Evolutionary conservation across 2,329 filamentous ascomycete genomes (phyloP).

Genomic region (Penicillium italicum): DNA sequence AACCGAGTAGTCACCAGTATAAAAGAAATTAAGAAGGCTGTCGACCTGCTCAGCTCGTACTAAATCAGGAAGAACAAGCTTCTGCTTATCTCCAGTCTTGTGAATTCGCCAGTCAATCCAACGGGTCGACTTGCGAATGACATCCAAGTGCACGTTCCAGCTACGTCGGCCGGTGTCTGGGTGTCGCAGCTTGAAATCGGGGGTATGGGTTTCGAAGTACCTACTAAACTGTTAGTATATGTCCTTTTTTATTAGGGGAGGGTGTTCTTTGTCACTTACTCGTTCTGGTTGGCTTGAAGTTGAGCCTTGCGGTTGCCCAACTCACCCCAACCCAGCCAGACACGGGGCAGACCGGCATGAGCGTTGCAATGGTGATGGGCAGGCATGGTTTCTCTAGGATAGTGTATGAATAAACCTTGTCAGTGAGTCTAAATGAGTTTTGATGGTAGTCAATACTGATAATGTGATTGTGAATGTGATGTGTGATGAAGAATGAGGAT

Average conservation of each 20-base stretch:
- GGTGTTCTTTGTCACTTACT: neutral
- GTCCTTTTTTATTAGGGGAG: neutral
- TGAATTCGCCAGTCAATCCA: slow-evolving; percentile 3
- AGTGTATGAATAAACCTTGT: neutral
- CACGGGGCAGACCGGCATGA: neutral
- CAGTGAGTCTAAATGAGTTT: neutral
- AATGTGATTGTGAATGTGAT: neutral
- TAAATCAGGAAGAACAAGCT: neutral
- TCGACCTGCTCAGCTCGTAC: neutral
- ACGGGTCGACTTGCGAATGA: neutral
- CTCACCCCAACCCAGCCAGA: slow-evolving; percentile 7
- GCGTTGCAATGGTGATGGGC: neutral
- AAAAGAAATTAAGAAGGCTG: slow-evolving; percentile 12
- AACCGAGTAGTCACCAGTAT: slow-evolving; percentile 14
- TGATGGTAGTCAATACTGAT: neutral
- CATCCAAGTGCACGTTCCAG: neutral
- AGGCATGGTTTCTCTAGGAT: neutral
- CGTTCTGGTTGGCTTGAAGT: neutral
- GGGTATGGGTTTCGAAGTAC: neutral
- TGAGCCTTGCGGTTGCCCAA: slow-evolving; percentile 2
- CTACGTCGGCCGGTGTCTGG: neutral
- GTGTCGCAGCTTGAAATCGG: neutral
- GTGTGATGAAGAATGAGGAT: neutral
- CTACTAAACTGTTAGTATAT: neutral
- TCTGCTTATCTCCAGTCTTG: neutral